Conservation (phyloP, 805 yeast species). For the Kodamaea kakaduensis region DNA sequence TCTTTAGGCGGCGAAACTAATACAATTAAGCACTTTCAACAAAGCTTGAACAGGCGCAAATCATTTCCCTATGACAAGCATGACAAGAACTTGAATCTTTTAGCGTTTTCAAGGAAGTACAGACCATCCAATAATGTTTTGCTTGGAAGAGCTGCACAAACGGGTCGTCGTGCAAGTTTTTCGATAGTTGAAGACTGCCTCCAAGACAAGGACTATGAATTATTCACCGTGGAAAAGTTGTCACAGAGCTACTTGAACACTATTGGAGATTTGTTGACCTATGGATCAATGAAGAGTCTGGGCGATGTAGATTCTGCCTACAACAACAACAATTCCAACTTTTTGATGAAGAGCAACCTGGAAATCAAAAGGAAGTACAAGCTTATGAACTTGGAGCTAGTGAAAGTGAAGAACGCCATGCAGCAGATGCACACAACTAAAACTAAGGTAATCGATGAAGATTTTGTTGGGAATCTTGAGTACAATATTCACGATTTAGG, state of each 20-base stretch:
- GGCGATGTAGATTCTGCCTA: slow-evolving; percentile 8
- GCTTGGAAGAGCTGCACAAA: slow-evolving; percentile 6
- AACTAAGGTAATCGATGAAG: slow-evolving; percentile 25
- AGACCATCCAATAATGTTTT: slow-evolving; percentile 3
- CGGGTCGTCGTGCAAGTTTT: slow-evolving; percentile 21
- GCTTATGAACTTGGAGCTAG: slow-evolving; percentile 28
- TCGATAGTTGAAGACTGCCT: slow-evolving; percentile 19
- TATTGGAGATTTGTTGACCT: slow-evolving; percentile 17
- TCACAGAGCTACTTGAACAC: slow-evolving; percentile 16
- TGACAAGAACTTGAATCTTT: slow-evolving; percentile 19
- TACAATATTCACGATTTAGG: slow-evolving; percentile 28
- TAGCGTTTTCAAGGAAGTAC: slow-evolving; percentile 17
- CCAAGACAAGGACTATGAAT: slow-evolving; percentile 1
- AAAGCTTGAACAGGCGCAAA: slow-evolving; percentile 29
- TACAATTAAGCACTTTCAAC: slow-evolving; percentile 13
- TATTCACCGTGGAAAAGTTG: slow-evolving; percentile 17
- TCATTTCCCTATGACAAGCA: slow-evolving; percentile 27
- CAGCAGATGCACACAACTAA: slow-evolving; percentile 24
- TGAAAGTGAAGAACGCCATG: slow-evolving; percentile 24
- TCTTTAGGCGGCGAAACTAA: background rate
- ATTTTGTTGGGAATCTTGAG: slow-evolving; percentile 25
- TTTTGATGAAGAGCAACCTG: background rate
- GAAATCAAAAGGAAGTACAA: slow-evolving; percentile 20
- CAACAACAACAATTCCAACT: background rate
- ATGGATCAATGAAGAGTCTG: slow-evolving; percentile 14